phyloP scores from a whole-genome alignment of 352 stramenopile species.

The Phytophthora europaea region DNA sequence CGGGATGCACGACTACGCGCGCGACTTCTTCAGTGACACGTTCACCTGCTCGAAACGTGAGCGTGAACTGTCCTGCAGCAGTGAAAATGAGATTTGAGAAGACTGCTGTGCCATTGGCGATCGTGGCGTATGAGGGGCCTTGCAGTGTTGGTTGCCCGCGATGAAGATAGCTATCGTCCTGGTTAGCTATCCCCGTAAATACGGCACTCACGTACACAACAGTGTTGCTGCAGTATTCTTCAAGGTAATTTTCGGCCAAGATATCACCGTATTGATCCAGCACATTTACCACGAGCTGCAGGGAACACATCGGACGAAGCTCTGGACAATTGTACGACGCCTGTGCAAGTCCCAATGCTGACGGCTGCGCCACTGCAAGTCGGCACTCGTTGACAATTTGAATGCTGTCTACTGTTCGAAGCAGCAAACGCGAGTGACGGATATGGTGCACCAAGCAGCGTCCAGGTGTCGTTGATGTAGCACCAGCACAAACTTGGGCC shows the following conservation, averaged over 20 bases:
- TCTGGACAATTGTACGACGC: conserved; percentile 60
- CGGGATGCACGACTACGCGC: conserved; percentile 52
- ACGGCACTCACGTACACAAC: conserved; percentile 34
- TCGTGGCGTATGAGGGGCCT: conserved; percentile 21
- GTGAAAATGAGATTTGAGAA: conserved; percentile 58
- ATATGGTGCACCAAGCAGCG: conserved; percentile 55
- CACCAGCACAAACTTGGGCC: conserved; percentile 45
- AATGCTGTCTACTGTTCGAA: conserved; percentile 25
- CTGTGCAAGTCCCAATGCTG: conserved; percentile 53
- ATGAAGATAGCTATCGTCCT: conserved; percentile 1
- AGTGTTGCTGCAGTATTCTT: neutral
- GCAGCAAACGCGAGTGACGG: conserved; percentile 20
- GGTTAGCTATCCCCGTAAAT: conserved; percentile 5
- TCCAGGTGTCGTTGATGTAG: conserved; percentile 47
- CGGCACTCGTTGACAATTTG: conserved; percentile 48
- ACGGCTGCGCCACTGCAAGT: conserved; percentile 23
- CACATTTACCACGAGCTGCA: conserved; percentile 50
- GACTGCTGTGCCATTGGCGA: conserved; percentile 50
- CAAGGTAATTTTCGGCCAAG: conserved; percentile 34
- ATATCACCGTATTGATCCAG: conserved; percentile 68
- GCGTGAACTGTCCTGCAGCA: conserved; percentile 49
- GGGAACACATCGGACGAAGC: conserved; percentile 53
- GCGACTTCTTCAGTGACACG: conserved; percentile 47
- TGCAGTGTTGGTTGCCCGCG: conserved; percentile 21
- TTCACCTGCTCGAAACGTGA: conserved; percentile 42